Conservation (phyloP, 257 asterid genomes). For the Lantana camara region DNA sequence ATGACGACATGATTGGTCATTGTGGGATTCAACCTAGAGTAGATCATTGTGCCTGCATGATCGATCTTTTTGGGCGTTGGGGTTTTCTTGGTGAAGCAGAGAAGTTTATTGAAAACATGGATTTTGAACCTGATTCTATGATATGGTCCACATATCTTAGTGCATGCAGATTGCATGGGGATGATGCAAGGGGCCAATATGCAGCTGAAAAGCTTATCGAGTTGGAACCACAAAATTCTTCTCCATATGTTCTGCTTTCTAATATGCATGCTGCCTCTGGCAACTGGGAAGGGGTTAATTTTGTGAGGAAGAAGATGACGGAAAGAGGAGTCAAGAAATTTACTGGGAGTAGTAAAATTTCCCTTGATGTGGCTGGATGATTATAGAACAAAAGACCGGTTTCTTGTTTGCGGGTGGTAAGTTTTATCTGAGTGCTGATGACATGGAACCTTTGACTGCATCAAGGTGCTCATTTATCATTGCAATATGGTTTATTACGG, state of each 20-base stretch:
- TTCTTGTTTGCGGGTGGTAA: slow-evolving; percentile 45
- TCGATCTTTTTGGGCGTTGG: slow-evolving; percentile 90
- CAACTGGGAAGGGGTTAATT: slow-evolving; percentile 72
- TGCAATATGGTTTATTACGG: not conserved
- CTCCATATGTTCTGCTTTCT: slow-evolving; percentile 80
- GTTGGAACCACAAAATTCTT: slow-evolving; percentile 72
- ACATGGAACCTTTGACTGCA: slow-evolving; percentile 35
- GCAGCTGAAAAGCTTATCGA: slow-evolving; percentile 82
- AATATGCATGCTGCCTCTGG: slow-evolving; percentile 80
- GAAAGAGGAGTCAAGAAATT: slow-evolving; percentile 67
- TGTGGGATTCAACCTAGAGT: slow-evolving; percentile 63
- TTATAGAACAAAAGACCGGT: slow-evolving; percentile 31
- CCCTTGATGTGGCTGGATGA: slow-evolving; percentile 60
- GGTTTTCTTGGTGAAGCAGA: slow-evolving; percentile 83
- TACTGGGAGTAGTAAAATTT: slow-evolving; percentile 70
- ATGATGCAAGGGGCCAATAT: slow-evolving; percentile 61
- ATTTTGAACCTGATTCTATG: slow-evolving; percentile 67
- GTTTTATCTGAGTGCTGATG: slow-evolving; percentile 30
- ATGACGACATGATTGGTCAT: slow-evolving; percentile 45
- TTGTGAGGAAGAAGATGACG: slow-evolving; percentile 65
- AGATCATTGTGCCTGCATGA: slow-evolving; percentile 88
- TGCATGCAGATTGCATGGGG: slow-evolving; percentile 91
- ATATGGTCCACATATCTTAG: slow-evolving; percentile 84
- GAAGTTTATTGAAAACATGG: slow-evolving; percentile 58
- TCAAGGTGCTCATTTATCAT: not conserved